Evolutionary conservation across 306 rosid species (phyloP).

Genomic region (Abrus pulchellus): DNA sequence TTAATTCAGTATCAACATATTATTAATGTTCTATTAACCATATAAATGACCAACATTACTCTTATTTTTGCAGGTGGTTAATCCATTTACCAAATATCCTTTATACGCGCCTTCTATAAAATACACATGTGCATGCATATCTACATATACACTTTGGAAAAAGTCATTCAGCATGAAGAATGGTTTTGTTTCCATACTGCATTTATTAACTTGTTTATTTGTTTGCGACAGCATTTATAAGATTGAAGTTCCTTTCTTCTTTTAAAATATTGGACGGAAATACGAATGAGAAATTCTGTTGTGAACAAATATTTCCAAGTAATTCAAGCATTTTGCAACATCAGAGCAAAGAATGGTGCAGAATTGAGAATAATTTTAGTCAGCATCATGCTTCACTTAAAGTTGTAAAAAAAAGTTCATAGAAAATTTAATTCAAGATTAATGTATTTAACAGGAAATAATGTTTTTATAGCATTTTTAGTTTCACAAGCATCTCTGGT

Average conservation of each 20-base stretch:
- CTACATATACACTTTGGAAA: background rate
- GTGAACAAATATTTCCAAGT: background rate
- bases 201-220: background rate
- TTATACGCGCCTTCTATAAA: conserved; percentile 29
- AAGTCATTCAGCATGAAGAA: background rate
- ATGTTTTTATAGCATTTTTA: background rate
- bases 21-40: conserved; percentile 10
- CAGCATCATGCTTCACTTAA: background rate
- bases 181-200: conserved; percentile 6
- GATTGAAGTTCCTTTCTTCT: conserved; percentile 7
- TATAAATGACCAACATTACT: conserved; percentile 45
- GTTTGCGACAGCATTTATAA: background rate
- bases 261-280: background rate
- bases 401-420: background rate
- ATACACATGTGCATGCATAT: background rate
- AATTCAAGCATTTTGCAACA: background rate
- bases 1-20: conserved; percentile 28
- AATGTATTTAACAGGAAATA: conserved; percentile 10
- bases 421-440: background rate
- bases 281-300: background rate
- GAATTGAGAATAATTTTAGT: background rate
- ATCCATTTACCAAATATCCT: conserved; percentile 99
- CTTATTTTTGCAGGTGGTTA: conserved; percentile 86
- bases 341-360: conserved; percentile 8
- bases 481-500: background rate